A percentile compares a stretch with the other conserved stretches of the same genome.
Evolutionary conservation across 768 basidiomycete genomes (phyloP).

Genomic region (Melanogaster broomeanus): DNA sequence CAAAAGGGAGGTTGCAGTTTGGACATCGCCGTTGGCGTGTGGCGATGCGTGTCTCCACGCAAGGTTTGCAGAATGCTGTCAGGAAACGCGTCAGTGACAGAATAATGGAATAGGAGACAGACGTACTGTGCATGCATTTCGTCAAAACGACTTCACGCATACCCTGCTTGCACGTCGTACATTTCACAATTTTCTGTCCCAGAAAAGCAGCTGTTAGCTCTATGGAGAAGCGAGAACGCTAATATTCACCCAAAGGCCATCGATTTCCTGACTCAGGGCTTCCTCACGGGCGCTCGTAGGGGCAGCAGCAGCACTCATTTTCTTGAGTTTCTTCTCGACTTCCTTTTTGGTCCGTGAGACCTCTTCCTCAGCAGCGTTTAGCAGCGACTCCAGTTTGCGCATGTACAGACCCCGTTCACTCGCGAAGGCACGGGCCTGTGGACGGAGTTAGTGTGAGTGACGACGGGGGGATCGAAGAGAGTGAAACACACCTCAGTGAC

Average conservation of each 20-base stretch:
- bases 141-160: conserved; percentile 81
- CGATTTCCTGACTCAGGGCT: conserved; percentile 49
- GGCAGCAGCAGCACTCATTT: conserved; percentile 33
- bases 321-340: conserved; percentile 53
- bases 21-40: conserved; percentile 95
- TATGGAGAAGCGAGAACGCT: background rate
- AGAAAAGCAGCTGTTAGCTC: background rate
- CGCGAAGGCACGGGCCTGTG: conserved; percentile 31
- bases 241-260: conserved; percentile 58
- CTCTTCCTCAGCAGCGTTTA: conserved; percentile 44
- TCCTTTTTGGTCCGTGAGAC: conserved; percentile 49
- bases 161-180: conserved; percentile 80
- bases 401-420: conserved; percentile 32
- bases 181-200: conserved; percentile 75
- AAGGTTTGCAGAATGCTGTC: conserved; percentile 84
- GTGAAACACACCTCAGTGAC: conserved; percentile 41
- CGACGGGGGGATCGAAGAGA: background rate
- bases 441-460: background rate
- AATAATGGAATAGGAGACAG: background rate
- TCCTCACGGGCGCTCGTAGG: conserved; percentile 32
- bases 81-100: too few relatives aligned
- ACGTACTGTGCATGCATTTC: conserved; percentile 92
- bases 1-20: conserved; percentile 80
- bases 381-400: conserved; percentile 20
- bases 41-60: conserved; percentile 83